These are phyloP conservation scores for Candida alai DNA, from an alignment of 805 yeast genomes.

Conservation along the genomic window DNA sequence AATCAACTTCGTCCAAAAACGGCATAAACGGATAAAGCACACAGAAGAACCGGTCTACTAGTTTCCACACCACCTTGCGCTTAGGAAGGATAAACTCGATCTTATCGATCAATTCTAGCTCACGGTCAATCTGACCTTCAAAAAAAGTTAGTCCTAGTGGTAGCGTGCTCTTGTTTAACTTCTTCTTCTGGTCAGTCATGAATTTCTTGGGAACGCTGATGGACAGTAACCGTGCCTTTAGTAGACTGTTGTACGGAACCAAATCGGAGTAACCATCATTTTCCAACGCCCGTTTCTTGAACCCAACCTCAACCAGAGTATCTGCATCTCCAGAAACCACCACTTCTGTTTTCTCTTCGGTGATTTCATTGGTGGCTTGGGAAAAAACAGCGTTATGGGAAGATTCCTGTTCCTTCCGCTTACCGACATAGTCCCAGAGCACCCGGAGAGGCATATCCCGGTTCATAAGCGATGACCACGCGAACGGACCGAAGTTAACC, in stretches of 20 bases:
- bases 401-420: slow-evolving; percentile 20
- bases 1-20: slow-evolving; percentile 36
- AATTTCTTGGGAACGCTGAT: too few species aligned
- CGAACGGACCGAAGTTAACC: slow-evolving; percentile 35
- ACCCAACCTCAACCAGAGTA: slow-evolving; percentile 28
- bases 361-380: slow-evolving; percentile 15
- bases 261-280: slow-evolving; percentile 32
- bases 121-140: slow-evolving; percentile 28
- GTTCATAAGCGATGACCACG: slow-evolving; percentile 35
- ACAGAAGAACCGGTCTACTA: slow-evolving; percentile 39
- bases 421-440: slow-evolving; percentile 29
- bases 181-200: slow-evolving; percentile 9
- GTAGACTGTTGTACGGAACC: slow-evolving; percentile 26
- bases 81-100: slow-evolving; percentile 39
- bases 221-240: slow-evolving; percentile 16
- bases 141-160: slow-evolving; percentile 32
- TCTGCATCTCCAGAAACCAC: slow-evolving; percentile 11
- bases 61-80: slow-evolving; percentile 34
- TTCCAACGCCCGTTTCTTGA: slow-evolving; percentile 29
- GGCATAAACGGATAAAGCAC: slow-evolving; percentile 48
- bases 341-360: slow-evolving; percentile 21
- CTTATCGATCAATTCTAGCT: slow-evolving; percentile 26
- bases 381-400: slow-evolving; percentile 15
- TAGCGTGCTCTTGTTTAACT: slow-evolving; percentile 16
- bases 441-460: slow-evolving; percentile 30